Base-by-base conservation (phyloP, 2,329 filamentous ascomycete species). In the Colletotrichum godetiae region DNA sequence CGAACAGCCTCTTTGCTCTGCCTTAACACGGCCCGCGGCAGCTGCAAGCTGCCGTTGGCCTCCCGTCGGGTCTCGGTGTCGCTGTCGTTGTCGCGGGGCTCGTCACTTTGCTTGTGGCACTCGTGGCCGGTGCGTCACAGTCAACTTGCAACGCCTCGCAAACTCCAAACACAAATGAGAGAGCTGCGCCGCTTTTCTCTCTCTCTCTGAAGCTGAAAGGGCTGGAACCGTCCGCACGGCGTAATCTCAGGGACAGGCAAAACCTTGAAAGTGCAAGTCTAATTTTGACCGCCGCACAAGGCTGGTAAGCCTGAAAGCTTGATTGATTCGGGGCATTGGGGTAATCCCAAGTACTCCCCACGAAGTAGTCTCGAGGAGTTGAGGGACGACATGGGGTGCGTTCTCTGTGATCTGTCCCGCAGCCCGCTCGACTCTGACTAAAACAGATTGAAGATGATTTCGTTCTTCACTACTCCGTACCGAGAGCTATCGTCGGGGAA, bases 101-200 rank as follows among this genome's bases (percentile, higher is more conserved):
- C 46, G 29, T 46, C 35, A 65, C 27, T 73, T 46, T 70, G 70
- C 69, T 49, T 66, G 67, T 35, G 60, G 71, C 67, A 56, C 71
- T 58, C 29, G 49, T 62, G 71, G 71, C 60, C 29, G 49, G 35
- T 71, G 59, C 55, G 56, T 61, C 61, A 29, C 37, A 42, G 33
- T 71, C 49, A 73, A 70, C 24, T 22, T 56, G 67, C 60, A 56
- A 33, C 56, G 29, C 49, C 46, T 73, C 22, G 22, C 33, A 15
- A 33, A 46, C 55, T 29, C 22, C 33, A 63, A 15, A 61, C 52
- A 31, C 35, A n/a, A n/a, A 33, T 42, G 37, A 29, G 37, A 63
- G n/a, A 60, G 24, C 12, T 24, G 46, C 53, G 33, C 35, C 58
- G 29, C 13, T 33, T 37, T 31, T 29, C 27, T 4, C 27, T 27